Evolutionary conservation across 2,329 filamentous ascomycete species (phyloP), one percentile per base, ranked within the genome.

Genomic region (Cadophora sp.): DNA sequence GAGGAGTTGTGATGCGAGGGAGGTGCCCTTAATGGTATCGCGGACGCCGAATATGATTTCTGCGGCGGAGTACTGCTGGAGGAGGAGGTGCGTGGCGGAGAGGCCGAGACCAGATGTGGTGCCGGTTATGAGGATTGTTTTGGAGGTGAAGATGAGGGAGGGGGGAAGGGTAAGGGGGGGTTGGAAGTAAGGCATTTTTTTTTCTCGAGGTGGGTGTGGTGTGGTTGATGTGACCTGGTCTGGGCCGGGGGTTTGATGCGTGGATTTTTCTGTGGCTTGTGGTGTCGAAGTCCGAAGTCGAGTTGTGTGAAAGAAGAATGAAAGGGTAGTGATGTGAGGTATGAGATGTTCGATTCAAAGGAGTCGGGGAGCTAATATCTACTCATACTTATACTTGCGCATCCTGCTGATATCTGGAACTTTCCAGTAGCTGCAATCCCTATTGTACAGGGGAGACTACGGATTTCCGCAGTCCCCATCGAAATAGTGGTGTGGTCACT

Each of bases 61-160:
- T n/a, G 19, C 40, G 1, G 67, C 67, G 24, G 48, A 40, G n/a
- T 53, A 37, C 8, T 58, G 58, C 8, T 58, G 58, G 27, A 69
- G 67, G 59, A 64, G 51, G 26, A 63, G 59, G 53, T 16, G 16
- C n/a, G 64, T 63, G 11, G 64, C 64, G 9, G 59, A 63, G 64
- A 66, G 62, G 40, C 67, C 67, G 43, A 69, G 48, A 22, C 67
- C 67, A 11, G 67, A 50, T 12, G 59, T 60, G n/a, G 63, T 51
- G 22, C 67, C 67, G 16, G 67, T 69, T 51, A 69, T 61, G 34
- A 66, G 51, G 59, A 69, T 65, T 34, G 67, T 69, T 66, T 69
- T 65, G 29, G 26, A 24, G 4, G 34, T 9, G 62, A 64, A 64
- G 22, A 50, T 19, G 22, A 64, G 62, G 48, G 14, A 40, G 1